Conservation (phyloP, 768 basidiomycete species). For the Tricholoma flavovirens region DNA sequence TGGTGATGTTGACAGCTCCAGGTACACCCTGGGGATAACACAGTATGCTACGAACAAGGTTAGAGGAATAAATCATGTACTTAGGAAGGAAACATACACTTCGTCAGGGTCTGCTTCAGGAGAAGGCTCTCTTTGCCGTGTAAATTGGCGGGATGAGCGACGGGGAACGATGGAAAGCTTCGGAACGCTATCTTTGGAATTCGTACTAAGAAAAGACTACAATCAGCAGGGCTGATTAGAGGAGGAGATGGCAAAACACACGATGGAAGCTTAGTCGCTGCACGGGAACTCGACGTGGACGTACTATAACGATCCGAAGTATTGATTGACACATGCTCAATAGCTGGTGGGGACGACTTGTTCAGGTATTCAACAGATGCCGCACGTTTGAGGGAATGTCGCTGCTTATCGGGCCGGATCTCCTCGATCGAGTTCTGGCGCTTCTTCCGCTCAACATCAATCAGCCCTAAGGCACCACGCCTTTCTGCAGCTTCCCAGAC, state of each 20-base stretch:
- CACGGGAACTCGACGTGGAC: slow-evolving; percentile 3
- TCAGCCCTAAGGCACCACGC: background rate
- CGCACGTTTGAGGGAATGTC: slow-evolving; percentile 3
- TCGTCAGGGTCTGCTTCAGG: slow-evolving; percentile 50
- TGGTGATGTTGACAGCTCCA: slow-evolving; percentile 78
- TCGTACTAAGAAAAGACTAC: background rate
- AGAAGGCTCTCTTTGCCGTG: slow-evolving; percentile 15
- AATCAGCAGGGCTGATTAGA: background rate
- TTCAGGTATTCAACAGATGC: slow-evolving; percentile 5
- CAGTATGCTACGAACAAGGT: slow-evolving; percentile 47
- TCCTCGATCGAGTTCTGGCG: background rate
- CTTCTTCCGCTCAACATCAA: background rate
- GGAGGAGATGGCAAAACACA: background rate
- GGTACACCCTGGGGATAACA: slow-evolving; percentile 66
- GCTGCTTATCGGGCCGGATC: background rate
- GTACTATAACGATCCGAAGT: slow-evolving; percentile 1
- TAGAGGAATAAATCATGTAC: background rate
- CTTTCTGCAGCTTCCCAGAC: slow-evolving; percentile 8
- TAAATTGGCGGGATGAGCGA: slow-evolving; percentile 32
- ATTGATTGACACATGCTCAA: slow-evolving; percentile 2
- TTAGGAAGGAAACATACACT: slow-evolving; percentile 40
- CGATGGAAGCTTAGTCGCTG: slow-evolving; percentile 3
- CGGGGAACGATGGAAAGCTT: slow-evolving; percentile 15
- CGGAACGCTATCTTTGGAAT: slow-evolving; percentile 2
- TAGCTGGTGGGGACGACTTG: slow-evolving; percentile 6